Evolutionary conservation across 148 eudicot species (phyloP), one percentile per base, ranked within the genome.

Genomic region (Rhododendron mucronatum): DNA sequence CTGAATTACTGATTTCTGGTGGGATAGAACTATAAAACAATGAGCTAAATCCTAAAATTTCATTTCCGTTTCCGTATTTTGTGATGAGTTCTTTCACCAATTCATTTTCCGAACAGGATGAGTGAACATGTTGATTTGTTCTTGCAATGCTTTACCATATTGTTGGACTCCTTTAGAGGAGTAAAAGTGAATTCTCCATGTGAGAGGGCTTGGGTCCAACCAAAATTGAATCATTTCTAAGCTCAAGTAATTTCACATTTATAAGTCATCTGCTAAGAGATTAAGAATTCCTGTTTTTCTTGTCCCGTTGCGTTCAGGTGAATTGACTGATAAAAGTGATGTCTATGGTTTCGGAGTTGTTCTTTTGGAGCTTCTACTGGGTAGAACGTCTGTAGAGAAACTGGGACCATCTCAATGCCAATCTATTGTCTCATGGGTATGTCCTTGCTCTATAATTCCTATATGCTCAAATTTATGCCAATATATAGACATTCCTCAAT

Each of bases 271-370:
- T 45, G 77, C 47, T 39, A 9, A 28, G 45, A 73, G 18, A 82
- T 88, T 78, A n/a, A 86, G 10, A 80, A 41, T 84, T 75, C 45
- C 5, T 75, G 9, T 45, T 3, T 48, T 44, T 63, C 23, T 78
- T 37, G 18, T 33, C 14, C 33, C 0, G 41, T 20, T 26, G 51
- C 18, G 73, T 87, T 21, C 82, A 96, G 99, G 99, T 86, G 94
- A 92, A 90, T 87, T 96, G 89, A 95, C 99, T 4, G 98, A 94
- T 90, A 96, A 96, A 89, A 96, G 98, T 84, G 99, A 96, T 83
- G 99, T 95, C 0, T 96, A 96, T 88, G 98, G 95, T 3, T 96
- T 94, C 82, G 99, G 99, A 75, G 95, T 96, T 73, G 96, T 96
- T 28, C 95, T 96, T 41, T 88, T 96, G 91, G 99, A 96, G 91